Evolutionary conservation across 2,329 filamentous ascomycete species (phyloP).

Genomic region (Aureobasidium sp.): DNA sequence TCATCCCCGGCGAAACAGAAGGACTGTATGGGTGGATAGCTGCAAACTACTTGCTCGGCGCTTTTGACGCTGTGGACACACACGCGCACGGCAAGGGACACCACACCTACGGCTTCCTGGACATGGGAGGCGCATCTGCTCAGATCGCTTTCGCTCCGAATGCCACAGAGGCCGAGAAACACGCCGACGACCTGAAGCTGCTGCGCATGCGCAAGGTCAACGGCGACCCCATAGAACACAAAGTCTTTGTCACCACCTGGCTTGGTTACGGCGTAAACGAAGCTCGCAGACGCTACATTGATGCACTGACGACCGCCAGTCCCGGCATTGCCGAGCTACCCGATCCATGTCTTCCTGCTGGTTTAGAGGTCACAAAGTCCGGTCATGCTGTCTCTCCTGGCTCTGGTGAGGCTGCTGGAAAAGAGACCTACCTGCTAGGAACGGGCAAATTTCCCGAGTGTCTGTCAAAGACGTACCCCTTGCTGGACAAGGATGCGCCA

Average conservation of each 20-base stretch:
- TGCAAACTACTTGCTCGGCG: conserved; percentile 87
- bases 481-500: conserved; percentile 81
- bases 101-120: conserved; percentile 92
- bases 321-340: conserved; percentile 66
- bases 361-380: conserved; percentile 65
- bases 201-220: conserved; percentile 78
- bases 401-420: conserved; percentile 35
- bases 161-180: conserved; percentile 77
- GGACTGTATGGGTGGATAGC: conserved; percentile 97
- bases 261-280: conserved; percentile 95
- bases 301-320: conserved; percentile 63
- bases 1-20: conserved; percentile 92
- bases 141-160: conserved; percentile 98
- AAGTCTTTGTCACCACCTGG: conserved; percentile 94
- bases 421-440: conserved; percentile 59
- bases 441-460: conserved; percentile 86
- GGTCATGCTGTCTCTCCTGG: conserved; percentile 52
- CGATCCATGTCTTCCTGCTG: conserved; percentile 83
- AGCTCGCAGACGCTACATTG: conserved; percentile 77
- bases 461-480: conserved; percentile 69
- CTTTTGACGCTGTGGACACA: conserved; percentile 69
- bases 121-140: conserved; percentile 96
- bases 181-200: conserved; percentile 81
- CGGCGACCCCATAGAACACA: conserved; percentile 70
- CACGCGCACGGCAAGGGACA: conserved; percentile 81